A percentile compares a stretch with the other conserved stretches of the same genome.
Conservation (phyloP, 208 protist species). For the Trypanosoma melophagium region DNA sequence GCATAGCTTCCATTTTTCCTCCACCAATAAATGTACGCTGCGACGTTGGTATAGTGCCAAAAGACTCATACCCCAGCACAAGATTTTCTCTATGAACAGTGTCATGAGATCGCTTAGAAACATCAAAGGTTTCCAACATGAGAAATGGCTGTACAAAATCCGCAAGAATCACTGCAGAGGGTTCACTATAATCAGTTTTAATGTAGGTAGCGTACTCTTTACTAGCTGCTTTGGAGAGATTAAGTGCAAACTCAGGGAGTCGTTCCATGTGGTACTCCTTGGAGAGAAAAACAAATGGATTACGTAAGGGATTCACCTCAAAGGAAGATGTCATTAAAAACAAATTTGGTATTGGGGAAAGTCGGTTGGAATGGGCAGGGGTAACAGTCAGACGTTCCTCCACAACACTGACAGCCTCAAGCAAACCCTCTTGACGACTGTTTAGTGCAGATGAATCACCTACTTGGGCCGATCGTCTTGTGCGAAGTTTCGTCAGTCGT, state of each 20-base stretch:
- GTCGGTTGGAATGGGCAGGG: neutral
- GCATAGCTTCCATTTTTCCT: neutral
- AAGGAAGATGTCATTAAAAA: slow-evolving; percentile 25
- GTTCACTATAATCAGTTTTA: slow-evolving; percentile 6
- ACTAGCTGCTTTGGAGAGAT: slow-evolving; percentile 24
- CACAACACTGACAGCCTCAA: slow-evolving; percentile 16
- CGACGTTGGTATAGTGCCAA: neutral
- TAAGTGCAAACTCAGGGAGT: slow-evolving; percentile 48
- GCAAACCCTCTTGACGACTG: neutral
- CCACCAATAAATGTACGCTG: neutral
- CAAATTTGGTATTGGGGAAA: slow-evolving; percentile 4
- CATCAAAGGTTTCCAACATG: slow-evolving; percentile 39
- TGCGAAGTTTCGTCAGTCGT: slow-evolving; percentile 15
- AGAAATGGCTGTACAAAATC: slow-evolving; percentile 46
- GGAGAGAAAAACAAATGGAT: slow-evolving; percentile 45
- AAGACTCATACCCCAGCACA: slow-evolving; percentile 21
- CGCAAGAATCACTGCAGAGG: slow-evolving; percentile 25
- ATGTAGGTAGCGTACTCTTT: slow-evolving; percentile 29
- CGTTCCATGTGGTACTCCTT: slow-evolving; percentile 32
- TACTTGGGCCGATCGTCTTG: neutral
- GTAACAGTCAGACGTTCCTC: slow-evolving; percentile 7
- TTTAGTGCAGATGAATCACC: neutral
- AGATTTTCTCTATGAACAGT: neutral
- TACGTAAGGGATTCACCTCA: slow-evolving; percentile 20
- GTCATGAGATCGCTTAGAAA: slow-evolving; percentile 22